phyloP scores from a whole-genome alignment of 441 rosid species.

The Adansonia gregorii region DNA sequence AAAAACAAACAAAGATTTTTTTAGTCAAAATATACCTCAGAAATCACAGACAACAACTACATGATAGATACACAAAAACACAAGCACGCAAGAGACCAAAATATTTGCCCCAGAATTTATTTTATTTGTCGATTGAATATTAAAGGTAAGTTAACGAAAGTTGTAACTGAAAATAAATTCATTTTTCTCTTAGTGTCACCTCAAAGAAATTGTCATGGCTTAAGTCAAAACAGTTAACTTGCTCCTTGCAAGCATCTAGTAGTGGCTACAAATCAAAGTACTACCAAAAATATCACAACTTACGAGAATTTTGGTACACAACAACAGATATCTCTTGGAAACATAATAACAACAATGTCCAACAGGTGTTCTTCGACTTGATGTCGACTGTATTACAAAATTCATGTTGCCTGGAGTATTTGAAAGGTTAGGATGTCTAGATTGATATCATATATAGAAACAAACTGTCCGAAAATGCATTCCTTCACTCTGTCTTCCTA shows the following conservation, averaged over 20 bases:
- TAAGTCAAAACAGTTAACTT: background rate
- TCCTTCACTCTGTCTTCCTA: no score
- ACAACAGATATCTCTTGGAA: conserved; percentile 11
- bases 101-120: no score
- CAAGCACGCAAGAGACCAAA: no score
- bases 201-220: no score
- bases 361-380: background rate
- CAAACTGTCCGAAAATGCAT: no score
- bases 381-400: background rate
- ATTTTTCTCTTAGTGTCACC: no score
- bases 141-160: no score
- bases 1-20: background rate
- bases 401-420: background rate
- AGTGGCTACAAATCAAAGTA: background rate
- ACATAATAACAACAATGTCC: background rate
- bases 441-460: no score
- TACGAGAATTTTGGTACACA: background rate
- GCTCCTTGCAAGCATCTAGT: background rate
- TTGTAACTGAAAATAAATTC: no score
- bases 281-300: background rate
- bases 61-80: background rate
- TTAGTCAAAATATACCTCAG: background rate
- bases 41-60: background rate
- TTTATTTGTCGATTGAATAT: no score
- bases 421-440: background rate